Percentiles rank a stretch among this genome's conserved stretches.
Evolutionary conservation across 2,329 filamentous ascomycete species (phyloP).

Genomic region (Huntiella bhutanensis): DNA sequence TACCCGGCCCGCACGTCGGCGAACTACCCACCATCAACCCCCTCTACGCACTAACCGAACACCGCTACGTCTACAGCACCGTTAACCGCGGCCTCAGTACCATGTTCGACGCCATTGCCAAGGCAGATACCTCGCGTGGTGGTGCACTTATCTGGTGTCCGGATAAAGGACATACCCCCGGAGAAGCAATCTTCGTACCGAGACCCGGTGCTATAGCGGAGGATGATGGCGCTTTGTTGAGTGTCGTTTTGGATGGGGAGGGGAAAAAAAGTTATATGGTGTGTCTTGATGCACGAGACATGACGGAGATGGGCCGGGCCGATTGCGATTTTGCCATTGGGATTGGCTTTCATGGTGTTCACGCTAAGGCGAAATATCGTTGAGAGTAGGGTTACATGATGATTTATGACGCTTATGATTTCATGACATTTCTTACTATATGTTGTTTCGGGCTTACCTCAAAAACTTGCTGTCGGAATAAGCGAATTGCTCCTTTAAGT

Average conservation of each 20-base stretch:
- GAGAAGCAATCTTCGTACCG: slow-evolving; percentile 49
- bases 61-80: slow-evolving; percentile 43
- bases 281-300: slow-evolving; percentile 41
- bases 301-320: slow-evolving; percentile 46
- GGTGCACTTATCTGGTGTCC: slow-evolving; percentile 37
- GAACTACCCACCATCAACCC: slow-evolving; percentile 53
- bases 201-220: slow-evolving; percentile 26
- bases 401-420: background rate
- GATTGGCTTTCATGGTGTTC: slow-evolving; percentile 46
- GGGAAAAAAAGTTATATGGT: slow-evolving; percentile 43
- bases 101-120: slow-evolving; percentile 42
- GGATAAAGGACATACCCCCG: slow-evolving; percentile 40
- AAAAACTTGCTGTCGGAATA: background rate
- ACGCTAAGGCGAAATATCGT: slow-evolving; percentile 16
- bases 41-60: slow-evolving; percentile 26
- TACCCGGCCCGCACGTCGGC: slow-evolving; percentile 33
- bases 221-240: slow-evolving; percentile 44
- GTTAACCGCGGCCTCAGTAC: slow-evolving; percentile 37
- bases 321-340: slow-evolving; percentile 40
- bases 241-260: slow-evolving; percentile 44
- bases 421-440: background rate
- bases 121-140: slow-evolving; percentile 40
- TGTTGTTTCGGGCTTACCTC: background rate
- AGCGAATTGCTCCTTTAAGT: too few species aligned
- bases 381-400: background rate